phyloP scores from a whole-genome alignment of 371 early-diverging fungal genomes.

The Homolaphlyctis polyrhiza region DNA sequence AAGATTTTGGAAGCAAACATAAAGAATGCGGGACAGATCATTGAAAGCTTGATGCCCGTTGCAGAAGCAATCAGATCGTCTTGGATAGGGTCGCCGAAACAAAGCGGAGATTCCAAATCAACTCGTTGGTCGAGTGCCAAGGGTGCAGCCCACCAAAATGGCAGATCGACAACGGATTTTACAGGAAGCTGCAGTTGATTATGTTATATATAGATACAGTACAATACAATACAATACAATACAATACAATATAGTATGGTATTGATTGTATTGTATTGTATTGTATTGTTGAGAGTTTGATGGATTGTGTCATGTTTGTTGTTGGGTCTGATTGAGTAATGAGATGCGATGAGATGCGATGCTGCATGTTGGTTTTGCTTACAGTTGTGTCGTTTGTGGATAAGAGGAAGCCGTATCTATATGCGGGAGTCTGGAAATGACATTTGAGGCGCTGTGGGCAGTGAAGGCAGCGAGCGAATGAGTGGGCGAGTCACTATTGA shows the following conservation, averaged over 20 bases:
- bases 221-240: no score
- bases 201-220: no score
- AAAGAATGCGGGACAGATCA: not conserved
- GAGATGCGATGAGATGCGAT: not conserved
- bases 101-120: not conserved
- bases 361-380: not conserved
- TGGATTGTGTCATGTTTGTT: no score
- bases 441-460: not conserved
- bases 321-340: no score
- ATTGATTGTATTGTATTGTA: no score
- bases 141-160: conserved; percentile 1
- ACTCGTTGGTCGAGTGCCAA: not conserved
- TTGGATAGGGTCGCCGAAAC: not conserved
- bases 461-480: not conserved
- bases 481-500: no score
- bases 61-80: not conserved
- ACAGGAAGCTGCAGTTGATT: not conserved
- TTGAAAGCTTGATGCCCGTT: not conserved
- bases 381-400: not conserved
- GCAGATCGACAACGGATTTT: not conserved
- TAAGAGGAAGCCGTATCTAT: not conserved
- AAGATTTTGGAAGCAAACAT: not conserved
- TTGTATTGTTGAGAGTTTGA: no score
- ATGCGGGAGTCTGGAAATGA: not conserved
- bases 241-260: no score